Evolutionary conservation across 1,139 yeast genomes (phyloP), one percentile per base, ranked within the genome.

Genomic region (Petasospora fabianii): DNA sequence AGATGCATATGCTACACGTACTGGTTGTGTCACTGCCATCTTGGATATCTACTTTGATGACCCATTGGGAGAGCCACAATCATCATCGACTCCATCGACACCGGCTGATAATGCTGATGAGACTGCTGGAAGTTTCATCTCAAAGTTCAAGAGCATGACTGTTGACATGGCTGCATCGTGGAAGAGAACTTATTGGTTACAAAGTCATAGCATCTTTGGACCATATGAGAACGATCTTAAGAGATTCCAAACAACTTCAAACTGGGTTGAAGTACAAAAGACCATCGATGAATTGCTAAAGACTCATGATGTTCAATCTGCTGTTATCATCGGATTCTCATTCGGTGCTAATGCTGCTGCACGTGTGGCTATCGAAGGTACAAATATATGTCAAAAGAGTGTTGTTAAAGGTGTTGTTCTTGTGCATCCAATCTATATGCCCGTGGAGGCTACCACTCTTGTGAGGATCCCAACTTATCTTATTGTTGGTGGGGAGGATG

Each of bases 171-270:
- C 64, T 9, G 48, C 60, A 32, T 64, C 66, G 24, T 54, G 64
- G 27, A 50, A 59, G 42, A 60, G 65, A 19, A 67, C 62, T 39
- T 62, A 61, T 59, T 65, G 69, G 69, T 39, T 64, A 12, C 68
- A 67, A n/a, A 55, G 59, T 28, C 69, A 65, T 46, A 58, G 64
- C 3, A 44, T 49, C 6, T 51, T 51, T 42, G 53, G 53, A 3
- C 16, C 40, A 3, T 48, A 37, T 14, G 44, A 42, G 21, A 44
- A 44, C 12, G 42, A 22, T 2, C 40, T 42, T 9, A 32, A 35
- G 9, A 30, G 42, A 16, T 53, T 41, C 27, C 50, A 46, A 16
- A 34, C 48, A 1, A 50, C 53, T 41, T 53, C 50, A 53, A 62
- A 42, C 44, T 60, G 48, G 53, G 62, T 60, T 2, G 47, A 48